Base-by-base conservation (phyloP, 108 stramenopile genomes). In the Chaetoceros tenuissimus region DNA sequence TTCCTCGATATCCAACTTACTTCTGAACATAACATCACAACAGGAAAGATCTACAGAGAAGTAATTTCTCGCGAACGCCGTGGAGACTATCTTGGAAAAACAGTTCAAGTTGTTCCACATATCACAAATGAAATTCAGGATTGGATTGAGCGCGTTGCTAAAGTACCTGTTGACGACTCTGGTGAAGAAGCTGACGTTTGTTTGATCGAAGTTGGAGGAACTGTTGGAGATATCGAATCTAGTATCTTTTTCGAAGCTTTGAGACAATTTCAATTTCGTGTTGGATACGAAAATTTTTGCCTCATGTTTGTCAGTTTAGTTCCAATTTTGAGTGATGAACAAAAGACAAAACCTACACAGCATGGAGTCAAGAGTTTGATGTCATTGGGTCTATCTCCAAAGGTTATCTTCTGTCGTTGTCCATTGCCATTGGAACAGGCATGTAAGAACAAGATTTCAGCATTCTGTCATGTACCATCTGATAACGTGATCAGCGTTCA, bases 321-420 rank as follows among this genome's bases (percentile, higher is more conserved):
- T 27, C 99, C 99, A 18, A 84, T 96, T 31, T 76, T 98, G 67
- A 88, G 92, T 7, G 97, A 94, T 31, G 99, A 99, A 72, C 97
- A 98, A 87, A 99, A 99, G 79, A 98, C 99, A 13, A 99, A 99
- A 71, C 99, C 99, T 18, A 99, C 99, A 21, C 99, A 99, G 64
- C 94, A 98, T 75, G 95, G 96, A 7, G 96, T 99, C 53, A 82
- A 93, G 48, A 97, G 98, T 77, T 81, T 99, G 62, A 62, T 95
- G 24, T 75, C 75, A 27, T 66, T 98, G 48, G 99, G 99, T 49
- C 65, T 99, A 28, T 74, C 81, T 57, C 97, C 99, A 24, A 75
- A 85, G 31, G 79, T 98, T 25, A 95, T 99, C 46, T 94, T 98
- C 64, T 99, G 99, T 81, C 81, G 97, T 1, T 92, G 83, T 34